Percentiles rank a stretch among this genome's conserved stretches.
Conservation (phyloP, 192 early-diverging fungal species). For the Entomortierella chlamydospora region DNA sequence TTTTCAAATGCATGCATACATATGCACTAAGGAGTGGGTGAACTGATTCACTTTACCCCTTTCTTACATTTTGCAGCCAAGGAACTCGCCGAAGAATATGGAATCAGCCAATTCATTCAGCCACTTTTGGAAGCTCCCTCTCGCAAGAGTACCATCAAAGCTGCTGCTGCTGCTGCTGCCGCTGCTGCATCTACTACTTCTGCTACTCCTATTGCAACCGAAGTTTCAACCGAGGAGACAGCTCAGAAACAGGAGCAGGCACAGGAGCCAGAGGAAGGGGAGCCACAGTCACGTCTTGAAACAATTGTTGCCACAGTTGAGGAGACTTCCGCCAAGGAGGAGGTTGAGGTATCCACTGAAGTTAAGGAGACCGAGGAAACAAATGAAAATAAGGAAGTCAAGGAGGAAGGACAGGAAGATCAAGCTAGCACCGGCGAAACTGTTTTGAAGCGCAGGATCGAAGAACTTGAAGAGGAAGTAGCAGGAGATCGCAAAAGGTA, state of each 20-base stretch:
- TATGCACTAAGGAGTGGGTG: neutral
- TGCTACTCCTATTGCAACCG: neutral
- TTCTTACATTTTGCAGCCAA: constrained; percentile 3
- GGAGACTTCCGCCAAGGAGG: neutral
- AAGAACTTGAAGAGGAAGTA: constrained; percentile 30
- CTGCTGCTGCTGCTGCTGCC: neutral
- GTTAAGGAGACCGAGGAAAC: neutral
- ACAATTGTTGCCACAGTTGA: constrained; percentile 5
- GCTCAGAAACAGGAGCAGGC: constrained; percentile 7
- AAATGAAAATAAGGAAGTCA: constrained; percentile 7
- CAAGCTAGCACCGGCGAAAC: neutral
- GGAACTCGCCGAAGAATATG: constrained; percentile 32
- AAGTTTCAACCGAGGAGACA: neutral
- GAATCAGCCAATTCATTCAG: constrained; percentile 27
- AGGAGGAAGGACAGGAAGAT: neutral
- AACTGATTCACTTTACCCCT: neutral
- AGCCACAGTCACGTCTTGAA: neutral
- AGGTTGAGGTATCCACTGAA: constrained; percentile 1
- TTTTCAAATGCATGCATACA: neutral
- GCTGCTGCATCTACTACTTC: too few species aligned
- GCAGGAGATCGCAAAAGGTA: constrained; percentile 19
- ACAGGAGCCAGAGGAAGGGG: constrained; percentile 21
- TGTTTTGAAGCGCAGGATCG: constrained; percentile 20
- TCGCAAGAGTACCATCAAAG: constrained; percentile 26
- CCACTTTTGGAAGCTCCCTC: constrained; percentile 28